phyloP scores from a whole-genome alignment of 306 rosid genomes.

The Vicia sativa region DNA sequence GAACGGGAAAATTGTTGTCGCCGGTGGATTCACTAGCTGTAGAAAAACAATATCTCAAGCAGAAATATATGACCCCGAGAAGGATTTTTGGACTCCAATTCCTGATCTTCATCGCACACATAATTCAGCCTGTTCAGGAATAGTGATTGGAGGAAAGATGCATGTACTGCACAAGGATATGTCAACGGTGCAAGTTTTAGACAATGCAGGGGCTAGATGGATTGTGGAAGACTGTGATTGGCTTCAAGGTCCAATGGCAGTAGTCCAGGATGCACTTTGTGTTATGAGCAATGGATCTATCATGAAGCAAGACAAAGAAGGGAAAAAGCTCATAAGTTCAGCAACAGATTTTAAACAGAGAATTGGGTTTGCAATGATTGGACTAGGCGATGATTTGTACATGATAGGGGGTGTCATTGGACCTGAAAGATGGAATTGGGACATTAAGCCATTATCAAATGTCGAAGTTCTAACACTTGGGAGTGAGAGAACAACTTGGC shows the following conservation, averaged over 20 bases:
- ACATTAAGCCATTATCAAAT: conserved; percentile 72
- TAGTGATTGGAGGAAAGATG: conserved; percentile 79
- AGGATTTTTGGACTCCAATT: conserved; percentile 77
- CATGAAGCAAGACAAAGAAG: conserved; percentile 64
- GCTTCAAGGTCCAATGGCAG: conserved; percentile 94
- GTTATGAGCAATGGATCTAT: conserved; percentile 84
- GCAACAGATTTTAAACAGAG: conserved; percentile 82
- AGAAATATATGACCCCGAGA: conserved; percentile 89
- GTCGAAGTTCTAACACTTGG: conserved; percentile 80
- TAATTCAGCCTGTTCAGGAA: conserved; percentile 89
- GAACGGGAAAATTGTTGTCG: conserved; percentile 89
- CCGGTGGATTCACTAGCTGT: conserved; percentile 95
- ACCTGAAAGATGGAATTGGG: conserved; percentile 81
- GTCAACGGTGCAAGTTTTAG: conserved; percentile 81
- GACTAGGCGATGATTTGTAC: conserved; percentile 71
- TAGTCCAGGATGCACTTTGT: conserved; percentile 68
- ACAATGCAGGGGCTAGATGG: conserved; percentile 69
- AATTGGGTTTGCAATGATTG: conserved; percentile 85
- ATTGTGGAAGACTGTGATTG: conserved; percentile 74
- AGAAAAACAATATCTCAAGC: conserved; percentile 93
- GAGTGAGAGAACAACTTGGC: conserved; percentile 88
- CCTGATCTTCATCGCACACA: conserved; percentile 90
- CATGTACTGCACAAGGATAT: conserved; percentile 93
- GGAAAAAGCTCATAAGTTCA: conserved; percentile 54
- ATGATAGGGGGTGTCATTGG: conserved; percentile 90